Base-by-base conservation (phyloP, 345 rosid species). In the Kernera saxatilis region DNA sequence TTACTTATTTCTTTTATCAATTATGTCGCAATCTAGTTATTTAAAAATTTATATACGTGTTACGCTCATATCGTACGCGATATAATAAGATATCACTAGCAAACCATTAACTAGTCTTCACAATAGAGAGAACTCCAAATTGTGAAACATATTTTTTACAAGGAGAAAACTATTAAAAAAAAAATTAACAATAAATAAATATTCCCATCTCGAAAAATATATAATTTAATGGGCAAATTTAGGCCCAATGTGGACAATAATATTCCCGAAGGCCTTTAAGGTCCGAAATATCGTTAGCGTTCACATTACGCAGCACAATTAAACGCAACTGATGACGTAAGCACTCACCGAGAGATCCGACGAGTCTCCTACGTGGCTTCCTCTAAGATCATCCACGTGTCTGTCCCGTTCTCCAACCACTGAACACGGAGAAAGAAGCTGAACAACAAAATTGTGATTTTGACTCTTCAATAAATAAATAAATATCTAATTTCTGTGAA, bases 401-500 rank as follows among this genome's bases (percentile, higher is more conserved):
- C 22, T 1, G 0, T 8, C 8, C 11, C 11, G 10, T 49, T 19
- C 52, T 32, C 73, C 78, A 74, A 12, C 13, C 73, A 59, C 36
- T 11, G 27, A 30, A 67, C 55, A 67, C 55, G 73, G 69, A 74
- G 26, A 25, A 8, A 27, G 27, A 44, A 26, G 27, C 53, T 57
- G 68, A 50, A 40, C 36, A 35, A 12, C 30, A 39, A 43, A 58
- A 29, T 23, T 39, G 5, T 8, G 57, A 48, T 41, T 58, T 58
- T 48, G 39, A 36, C 58, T 23, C 33, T 5, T 5, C 6, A 12
- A 1, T 3, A 1, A 18, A n/a, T n/a, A n/a, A 27, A 17, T 19
- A 72, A 62, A 51, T 62, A 50, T 62, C 72, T 67, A 15, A 27
- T 3, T 21, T 23, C 0, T 19, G 7, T 53, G 46, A 27, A 21